phyloP scores from a whole-genome alignment of 1,139 yeast genomes.

The Yamadazyma taylorii region DNA sequence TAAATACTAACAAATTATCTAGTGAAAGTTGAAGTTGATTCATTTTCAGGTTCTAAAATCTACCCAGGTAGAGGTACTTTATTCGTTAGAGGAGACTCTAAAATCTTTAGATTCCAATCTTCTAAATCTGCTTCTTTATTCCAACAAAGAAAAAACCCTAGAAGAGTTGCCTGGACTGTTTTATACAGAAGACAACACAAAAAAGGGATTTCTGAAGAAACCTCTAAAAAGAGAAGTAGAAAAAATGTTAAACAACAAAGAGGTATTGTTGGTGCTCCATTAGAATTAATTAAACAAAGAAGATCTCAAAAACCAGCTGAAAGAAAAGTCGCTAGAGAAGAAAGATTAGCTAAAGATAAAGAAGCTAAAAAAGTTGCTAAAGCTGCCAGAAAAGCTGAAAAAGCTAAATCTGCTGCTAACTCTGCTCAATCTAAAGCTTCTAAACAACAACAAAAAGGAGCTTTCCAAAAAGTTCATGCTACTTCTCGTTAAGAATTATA shows the following conservation, averaged over 20 bases:
- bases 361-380: conserved; percentile 93
- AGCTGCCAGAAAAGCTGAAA: conserved; percentile 93
- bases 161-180: conserved; percentile 99
- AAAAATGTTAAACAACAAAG: conserved; percentile 98
- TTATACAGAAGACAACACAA: conserved; percentile 99
- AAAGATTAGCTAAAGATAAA: conserved; percentile 87
- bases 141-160: conserved; percentile 99
- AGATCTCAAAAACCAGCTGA: conserved; percentile 94
- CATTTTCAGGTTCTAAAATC: conserved; percentile 99
- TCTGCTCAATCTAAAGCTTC: conserved; percentile 65
- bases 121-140: conserved; percentile 97
- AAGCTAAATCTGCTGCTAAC: conserved; percentile 82
- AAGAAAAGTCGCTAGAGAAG: conserved; percentile 97
- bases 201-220: conserved; percentile 99
- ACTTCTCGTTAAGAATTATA: conserved; percentile 76
- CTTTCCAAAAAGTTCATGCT: conserved; percentile 94
- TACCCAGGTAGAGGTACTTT: conserved; percentile 99
- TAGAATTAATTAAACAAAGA: conserved; percentile 97
- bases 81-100: conserved; percentile 99
- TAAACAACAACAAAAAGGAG: conserved; percentile 89
- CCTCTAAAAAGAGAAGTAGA: conserved; percentile 95
- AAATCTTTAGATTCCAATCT: conserved; percentile 98
- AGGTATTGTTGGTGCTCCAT: conserved; percentile 99
- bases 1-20: conserved; percentile 15
- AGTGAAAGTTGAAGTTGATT: conserved; percentile 99